Conservation (phyloP, 306 rosid genomes). For the Canavalia ensiformis region DNA sequence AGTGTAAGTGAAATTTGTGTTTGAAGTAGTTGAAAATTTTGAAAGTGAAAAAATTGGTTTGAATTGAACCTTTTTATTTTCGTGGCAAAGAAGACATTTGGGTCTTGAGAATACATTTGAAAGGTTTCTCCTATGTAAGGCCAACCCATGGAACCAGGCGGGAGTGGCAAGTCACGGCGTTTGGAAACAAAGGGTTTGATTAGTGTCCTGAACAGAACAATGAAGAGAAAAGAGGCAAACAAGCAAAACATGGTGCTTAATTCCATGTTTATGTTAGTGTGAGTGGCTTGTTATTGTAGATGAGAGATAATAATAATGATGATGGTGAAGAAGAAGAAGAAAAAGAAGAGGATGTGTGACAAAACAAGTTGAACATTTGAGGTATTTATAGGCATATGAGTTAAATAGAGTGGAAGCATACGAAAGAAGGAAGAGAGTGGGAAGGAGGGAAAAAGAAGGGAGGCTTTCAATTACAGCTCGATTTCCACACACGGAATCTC, state of each 20-base stretch:
- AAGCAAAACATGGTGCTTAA: constrained; percentile 36
- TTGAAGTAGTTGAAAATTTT: background rate
- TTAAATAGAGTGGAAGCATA: constrained; percentile 30
- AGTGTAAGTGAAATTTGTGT: background rate
- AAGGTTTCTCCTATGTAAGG: constrained; percentile 93
- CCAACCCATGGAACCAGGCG: constrained; percentile 90
- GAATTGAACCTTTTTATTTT: constrained; percentile 66
- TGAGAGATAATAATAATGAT: background rate
- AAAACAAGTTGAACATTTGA: constrained; percentile 40
- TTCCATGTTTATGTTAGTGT: constrained; percentile 52
- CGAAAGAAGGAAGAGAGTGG: constrained; percentile 39
- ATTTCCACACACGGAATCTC: constrained; percentile 71
- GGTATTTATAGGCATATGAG: constrained; percentile 52
- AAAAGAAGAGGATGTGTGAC: constrained; percentile 40
- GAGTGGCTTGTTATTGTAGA: background rate
- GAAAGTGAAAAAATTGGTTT: background rate
- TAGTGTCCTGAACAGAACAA: constrained; percentile 48
- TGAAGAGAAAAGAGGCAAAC: constrained; percentile 44
- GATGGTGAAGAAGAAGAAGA: background rate
- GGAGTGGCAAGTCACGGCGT: constrained; percentile 63
- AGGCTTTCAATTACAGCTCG: constrained; percentile 69
- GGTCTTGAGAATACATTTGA: constrained; percentile 96
- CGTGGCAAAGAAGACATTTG: constrained; percentile 84
- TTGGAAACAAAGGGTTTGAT: constrained; percentile 49
- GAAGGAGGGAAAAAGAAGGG: constrained; percentile 44